These are phyloP conservation scores for Exobasidium rhododendri DNA, from an alignment of 1,284 basidiomycete species.

Conservation along the genomic window DNA sequence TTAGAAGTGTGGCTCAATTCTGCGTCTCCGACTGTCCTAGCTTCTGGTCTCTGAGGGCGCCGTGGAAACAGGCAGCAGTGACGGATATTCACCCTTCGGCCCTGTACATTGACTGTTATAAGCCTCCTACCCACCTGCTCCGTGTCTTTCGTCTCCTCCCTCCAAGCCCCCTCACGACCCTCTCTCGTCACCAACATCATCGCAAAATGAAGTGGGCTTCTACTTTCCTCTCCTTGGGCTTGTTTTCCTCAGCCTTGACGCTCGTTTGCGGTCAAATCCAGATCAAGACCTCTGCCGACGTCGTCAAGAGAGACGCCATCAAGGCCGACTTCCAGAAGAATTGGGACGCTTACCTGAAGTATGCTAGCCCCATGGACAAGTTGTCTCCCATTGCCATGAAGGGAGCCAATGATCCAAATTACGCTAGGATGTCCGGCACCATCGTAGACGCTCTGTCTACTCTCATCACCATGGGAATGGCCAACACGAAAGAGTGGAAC, in stretches of 20 bases:
- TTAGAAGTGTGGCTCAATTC: no score
- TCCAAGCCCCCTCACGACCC: no score
- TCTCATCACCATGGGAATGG: conserved; percentile 37
- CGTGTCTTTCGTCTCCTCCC: no score
- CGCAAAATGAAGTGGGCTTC: neutral
- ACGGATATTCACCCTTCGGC: no score
- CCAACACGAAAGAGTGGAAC: conserved; percentile 22
- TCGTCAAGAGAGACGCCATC: conserved; percentile 23
- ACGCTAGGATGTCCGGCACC: conserved; percentile 44
- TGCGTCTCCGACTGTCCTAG: no score
- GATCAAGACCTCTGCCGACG: conserved; percentile 3
- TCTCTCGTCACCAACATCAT: no score
- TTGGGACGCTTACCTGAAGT: conserved; percentile 33
- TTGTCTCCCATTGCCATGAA: conserved; percentile 10
- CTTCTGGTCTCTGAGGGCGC: no score
- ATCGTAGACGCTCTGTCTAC: conserved; percentile 42
- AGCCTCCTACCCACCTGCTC: no score
- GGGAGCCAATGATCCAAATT: conserved; percentile 6
- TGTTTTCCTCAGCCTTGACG: neutral
- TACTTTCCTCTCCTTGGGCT: neutral
- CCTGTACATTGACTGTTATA: no score
- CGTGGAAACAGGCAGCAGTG: no score
- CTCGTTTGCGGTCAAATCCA: neutral
- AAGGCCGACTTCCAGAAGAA: conserved; percentile 28
- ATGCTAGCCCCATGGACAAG: conserved; percentile 29